phyloP scores from a whole-genome alignment of 2,329 filamentous ascomycete species.

The Apiospora rasikravindrae region DNA sequence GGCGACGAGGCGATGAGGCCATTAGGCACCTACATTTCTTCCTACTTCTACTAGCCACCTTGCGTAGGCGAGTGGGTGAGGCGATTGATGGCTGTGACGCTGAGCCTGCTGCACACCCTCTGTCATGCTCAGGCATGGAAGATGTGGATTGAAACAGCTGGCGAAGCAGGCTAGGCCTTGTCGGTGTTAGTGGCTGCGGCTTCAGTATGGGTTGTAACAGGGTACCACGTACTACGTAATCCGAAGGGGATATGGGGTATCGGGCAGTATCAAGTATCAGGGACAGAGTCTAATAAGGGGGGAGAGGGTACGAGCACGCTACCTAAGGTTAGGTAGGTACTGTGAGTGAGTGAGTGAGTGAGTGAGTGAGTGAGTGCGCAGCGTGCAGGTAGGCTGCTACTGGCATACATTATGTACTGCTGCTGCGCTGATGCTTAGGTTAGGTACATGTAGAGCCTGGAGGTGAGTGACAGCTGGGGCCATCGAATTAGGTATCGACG shows the following conservation, averaged over 20 bases:
- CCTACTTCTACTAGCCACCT: not conserved
- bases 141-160: conserved; percentile 14
- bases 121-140: conserved; percentile 8
- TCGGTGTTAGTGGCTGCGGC: not conserved
- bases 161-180: not conserved
- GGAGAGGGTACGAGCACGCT: not conserved
- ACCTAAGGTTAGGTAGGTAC: not conserved
- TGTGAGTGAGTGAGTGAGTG: too few relatives aligned
- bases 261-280: conserved; percentile 6
- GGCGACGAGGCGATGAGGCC: not conserved
- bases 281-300: not conserved
- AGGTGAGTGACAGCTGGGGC: not conserved
- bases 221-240: conserved; percentile 4
- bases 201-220: conserved; percentile 4
- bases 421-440: not conserved
- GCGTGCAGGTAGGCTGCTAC: not conserved
- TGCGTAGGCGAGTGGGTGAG: not conserved
- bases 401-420: too few relatives aligned
- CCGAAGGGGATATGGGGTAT: conserved; percentile 5
- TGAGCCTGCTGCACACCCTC: not conserved
- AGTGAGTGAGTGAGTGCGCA: not conserved
- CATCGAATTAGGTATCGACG: conserved; percentile 15
- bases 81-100: not conserved
- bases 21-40: not conserved
- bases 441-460: not conserved